A percentile compares a stretch with the other conserved stretches of the same genome.
Conservation (phyloP, 202 grass and related monocot genomes). For the Panicum virgatum region DNA sequence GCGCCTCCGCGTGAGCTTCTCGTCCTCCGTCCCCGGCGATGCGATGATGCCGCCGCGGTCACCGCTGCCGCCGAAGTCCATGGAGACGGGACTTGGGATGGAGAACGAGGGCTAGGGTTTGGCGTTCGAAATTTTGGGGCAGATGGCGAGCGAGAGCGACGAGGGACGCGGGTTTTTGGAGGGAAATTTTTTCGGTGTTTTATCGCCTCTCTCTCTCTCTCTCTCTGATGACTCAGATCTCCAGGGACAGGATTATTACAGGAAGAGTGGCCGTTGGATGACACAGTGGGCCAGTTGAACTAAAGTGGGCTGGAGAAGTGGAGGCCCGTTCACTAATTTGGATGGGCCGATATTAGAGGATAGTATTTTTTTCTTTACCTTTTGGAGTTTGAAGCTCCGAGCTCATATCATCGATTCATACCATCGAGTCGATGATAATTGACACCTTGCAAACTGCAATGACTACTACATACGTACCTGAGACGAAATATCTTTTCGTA, state of each 20-base stretch:
- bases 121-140: slow-evolving; percentile 22
- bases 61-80: slow-evolving; percentile 37
- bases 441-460: too few relatives aligned
- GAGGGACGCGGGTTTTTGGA: slow-evolving; percentile 20
- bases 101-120: slow-evolving; percentile 53
- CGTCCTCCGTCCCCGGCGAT: slow-evolving; percentile 67
- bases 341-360: neutral
- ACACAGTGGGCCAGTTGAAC: neutral
- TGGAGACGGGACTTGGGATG: neutral
- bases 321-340: neutral
- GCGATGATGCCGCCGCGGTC: neutral
- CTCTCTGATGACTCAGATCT: too few relatives aligned
- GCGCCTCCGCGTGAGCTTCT: slow-evolving; percentile 63
- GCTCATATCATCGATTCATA: too few relatives aligned
- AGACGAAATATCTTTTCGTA: neutral
- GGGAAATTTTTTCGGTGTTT: slow-evolving; percentile 5
- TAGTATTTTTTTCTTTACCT: too few relatives aligned
- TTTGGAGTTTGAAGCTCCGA: neutral
- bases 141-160: neutral
- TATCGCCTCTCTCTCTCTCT: neutral
- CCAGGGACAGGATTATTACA: too few relatives aligned
- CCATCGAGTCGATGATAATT: too few relatives aligned
- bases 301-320: neutral
- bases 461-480: too few relatives aligned
- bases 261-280: neutral